Conservation (phyloP, 345 rosid genomes). For the Microcos paniculata region DNA sequence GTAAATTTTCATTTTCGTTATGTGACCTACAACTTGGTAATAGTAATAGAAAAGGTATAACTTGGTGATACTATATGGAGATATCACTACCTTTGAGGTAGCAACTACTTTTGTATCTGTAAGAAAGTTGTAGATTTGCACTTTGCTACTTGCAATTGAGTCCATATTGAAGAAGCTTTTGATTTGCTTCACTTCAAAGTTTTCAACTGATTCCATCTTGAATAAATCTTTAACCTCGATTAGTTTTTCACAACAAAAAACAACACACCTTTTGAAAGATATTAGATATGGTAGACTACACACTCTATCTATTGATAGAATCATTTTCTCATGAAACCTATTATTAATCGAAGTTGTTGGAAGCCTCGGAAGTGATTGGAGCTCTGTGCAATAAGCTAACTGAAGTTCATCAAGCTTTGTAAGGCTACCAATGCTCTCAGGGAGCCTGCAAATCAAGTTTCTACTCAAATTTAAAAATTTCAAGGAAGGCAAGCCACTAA, state of each 20-base stretch:
- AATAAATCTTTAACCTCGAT: slow-evolving; percentile 14
- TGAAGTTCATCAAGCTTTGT: slow-evolving; percentile 7
- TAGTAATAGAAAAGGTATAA: too few relatives aligned
- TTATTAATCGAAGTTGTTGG: background rate
- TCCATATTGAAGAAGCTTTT: too few relatives aligned
- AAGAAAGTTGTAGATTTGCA: background rate
- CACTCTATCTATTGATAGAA: slow-evolving; percentile 2
- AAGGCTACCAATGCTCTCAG: slow-evolving; percentile 5
- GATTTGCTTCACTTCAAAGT: background rate
- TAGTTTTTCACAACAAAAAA: slow-evolving; percentile 18
- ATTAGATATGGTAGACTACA: background rate
- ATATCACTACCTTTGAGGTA: slow-evolving; percentile 23
- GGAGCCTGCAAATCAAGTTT: slow-evolving; percentile 8
- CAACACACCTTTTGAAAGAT: too few relatives aligned
- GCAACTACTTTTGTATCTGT: slow-evolving; percentile 5
- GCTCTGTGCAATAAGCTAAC: background rate
- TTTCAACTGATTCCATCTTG: slow-evolving; percentile 13
- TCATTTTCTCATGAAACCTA: background rate
- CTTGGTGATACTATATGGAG: too few relatives aligned
- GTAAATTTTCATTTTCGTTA: too few relatives aligned
- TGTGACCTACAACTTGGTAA: too few relatives aligned
- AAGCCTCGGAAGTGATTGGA: slow-evolving; percentile 10
- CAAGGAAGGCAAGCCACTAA: background rate
- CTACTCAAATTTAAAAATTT: background rate
- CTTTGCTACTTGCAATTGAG: slow-evolving; percentile 3